Evolutionary conservation across 352 stramenopile species (phyloP), one percentile per base, ranked within the genome.

Genomic region (Peronospora farinosa): DNA sequence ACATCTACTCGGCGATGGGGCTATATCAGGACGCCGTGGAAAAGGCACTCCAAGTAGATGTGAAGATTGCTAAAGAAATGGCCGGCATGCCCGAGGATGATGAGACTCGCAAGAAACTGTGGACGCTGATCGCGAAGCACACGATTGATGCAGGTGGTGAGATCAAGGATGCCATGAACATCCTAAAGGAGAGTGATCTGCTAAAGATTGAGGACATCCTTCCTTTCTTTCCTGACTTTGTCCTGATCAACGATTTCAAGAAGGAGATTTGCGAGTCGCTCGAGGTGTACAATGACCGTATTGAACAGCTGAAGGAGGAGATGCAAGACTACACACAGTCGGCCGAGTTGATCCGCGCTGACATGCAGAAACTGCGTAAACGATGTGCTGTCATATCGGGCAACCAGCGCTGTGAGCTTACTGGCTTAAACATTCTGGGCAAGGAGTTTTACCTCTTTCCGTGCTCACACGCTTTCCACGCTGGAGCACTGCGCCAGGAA

Each of bases 371-470:
- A 47, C 55, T 95, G 19, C 84, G 84, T 37, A 93, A 92, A 57
- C 80, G 85, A 5, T 91, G 79, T 39, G 84, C 82, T 12, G 78
- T 93, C 25, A 76, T 94, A 8, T 92, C 84, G 25, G 84, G 84
- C 35, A 93, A 95, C 46, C 84, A 95, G 54, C 80, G 84, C 16
- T 96, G 87, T 42, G 87, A 96, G 37, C 65, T 96, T 19, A 95
- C 84, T 30, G 87, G 86, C 0, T 77, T 95, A 46, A 92, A 92
- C 40, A 77, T 96, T 32, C 47, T 95, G 12, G 79, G 76, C 37
- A 92, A 92, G 42, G 86, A 96, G 53, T 97, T 97, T 47, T 97
- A 97, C 47, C 61, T 97, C 23, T 98, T 98, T 66, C 92, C 92
- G 19, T 97, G 91, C 69, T 88, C 78, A 13, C 92, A 97, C 57